Evolutionary conservation across 352 stramenopile species (phyloP).

Genomic region (Phytopythium ostracodes): DNA sequence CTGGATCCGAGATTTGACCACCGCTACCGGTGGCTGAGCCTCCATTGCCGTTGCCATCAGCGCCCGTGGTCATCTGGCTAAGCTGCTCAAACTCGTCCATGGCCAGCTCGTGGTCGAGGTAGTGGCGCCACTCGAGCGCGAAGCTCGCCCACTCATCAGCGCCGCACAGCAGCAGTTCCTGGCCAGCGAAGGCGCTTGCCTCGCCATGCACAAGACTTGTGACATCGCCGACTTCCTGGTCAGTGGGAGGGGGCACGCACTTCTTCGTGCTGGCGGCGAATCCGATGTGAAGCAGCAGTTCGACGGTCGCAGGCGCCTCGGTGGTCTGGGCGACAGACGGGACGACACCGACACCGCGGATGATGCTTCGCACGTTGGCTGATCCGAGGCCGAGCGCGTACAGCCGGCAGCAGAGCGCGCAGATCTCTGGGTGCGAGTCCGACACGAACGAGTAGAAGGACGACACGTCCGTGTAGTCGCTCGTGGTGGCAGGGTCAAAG

Average conservation of each 20-base stretch:
- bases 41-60: slow-evolving; percentile 2
- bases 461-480: slow-evolving; percentile 72
- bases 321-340: slow-evolving; percentile 50
- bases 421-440: slow-evolving; percentile 76
- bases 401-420: slow-evolving; percentile 69
- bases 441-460: slow-evolving; percentile 86
- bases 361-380: slow-evolving; percentile 43
- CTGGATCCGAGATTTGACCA: too few relatives aligned
- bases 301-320: slow-evolving; percentile 36
- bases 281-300: slow-evolving; percentile 63
- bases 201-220: slow-evolving; percentile 4
- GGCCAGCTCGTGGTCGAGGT: slow-evolving; percentile 48
- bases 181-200: slow-evolving; percentile 6
- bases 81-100: slow-evolving; percentile 55
- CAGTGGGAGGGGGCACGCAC: slow-evolving; percentile 1
- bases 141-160: slow-evolving; percentile 53
- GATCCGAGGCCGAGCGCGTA: slow-evolving; percentile 65
- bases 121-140: slow-evolving; percentile 46
- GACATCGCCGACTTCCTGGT: not conserved
- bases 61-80: slow-evolving; percentile 11
- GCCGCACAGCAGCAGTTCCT: slow-evolving; percentile 54
- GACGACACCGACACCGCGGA: slow-evolving; percentile 62
- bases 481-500: slow-evolving; percentile 67
- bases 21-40: not conserved
- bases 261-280: slow-evolving; percentile 58